Conservation (phyloP, 768 basidiomycete genomes). For the Hericium erinaceus region DNA sequence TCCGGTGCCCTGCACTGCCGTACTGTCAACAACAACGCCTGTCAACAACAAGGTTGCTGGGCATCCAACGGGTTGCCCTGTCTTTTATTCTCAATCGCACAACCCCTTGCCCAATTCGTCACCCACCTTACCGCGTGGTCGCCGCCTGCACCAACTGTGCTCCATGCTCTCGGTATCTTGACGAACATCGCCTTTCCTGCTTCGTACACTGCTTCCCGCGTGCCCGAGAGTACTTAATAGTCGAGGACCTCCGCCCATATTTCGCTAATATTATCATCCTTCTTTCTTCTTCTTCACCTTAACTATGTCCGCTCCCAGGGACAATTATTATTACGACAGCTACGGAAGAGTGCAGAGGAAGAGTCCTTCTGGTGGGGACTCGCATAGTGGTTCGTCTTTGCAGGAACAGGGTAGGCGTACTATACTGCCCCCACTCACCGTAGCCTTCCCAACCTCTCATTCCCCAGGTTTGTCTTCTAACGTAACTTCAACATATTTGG, state of each 20-base stretch:
- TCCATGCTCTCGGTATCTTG: not conserved
- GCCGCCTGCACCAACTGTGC: not conserved
- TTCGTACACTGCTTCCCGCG: conserved; percentile 1
- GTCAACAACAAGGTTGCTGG: not conserved
- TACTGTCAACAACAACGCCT: not conserved
- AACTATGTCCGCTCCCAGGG: conserved; percentile 10
- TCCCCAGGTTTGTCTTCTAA: conserved; percentile 13
- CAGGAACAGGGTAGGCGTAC: conserved; percentile 14
- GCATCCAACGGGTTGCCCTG: not conserved
- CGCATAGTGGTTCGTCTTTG: conserved; percentile 13
- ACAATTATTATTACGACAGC: conserved; percentile 9
- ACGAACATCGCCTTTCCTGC: not conserved
- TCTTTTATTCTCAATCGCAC: not conserved
- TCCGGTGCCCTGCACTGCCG: not conserved
- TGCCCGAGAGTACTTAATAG: conserved; percentile 8
- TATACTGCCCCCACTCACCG: conserved; percentile 13
- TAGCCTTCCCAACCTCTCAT: conserved; percentile 11
- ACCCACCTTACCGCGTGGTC: not conserved
- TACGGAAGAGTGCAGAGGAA: conserved; percentile 6
- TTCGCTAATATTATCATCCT: conserved; percentile 10
- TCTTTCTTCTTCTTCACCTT: conserved; percentile 12
- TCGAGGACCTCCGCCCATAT: conserved; percentile 3
- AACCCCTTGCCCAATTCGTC: not conserved
- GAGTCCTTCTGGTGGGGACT: conserved; percentile 5
- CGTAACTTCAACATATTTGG: conserved; percentile 4